A percentile compares a stretch with the other conserved stretches of the same genome.
These are phyloP conservation scores for Daldinia grandis DNA, from an alignment of 495 filamentous ascomycete genomes.

Conservation along the genomic window DNA sequence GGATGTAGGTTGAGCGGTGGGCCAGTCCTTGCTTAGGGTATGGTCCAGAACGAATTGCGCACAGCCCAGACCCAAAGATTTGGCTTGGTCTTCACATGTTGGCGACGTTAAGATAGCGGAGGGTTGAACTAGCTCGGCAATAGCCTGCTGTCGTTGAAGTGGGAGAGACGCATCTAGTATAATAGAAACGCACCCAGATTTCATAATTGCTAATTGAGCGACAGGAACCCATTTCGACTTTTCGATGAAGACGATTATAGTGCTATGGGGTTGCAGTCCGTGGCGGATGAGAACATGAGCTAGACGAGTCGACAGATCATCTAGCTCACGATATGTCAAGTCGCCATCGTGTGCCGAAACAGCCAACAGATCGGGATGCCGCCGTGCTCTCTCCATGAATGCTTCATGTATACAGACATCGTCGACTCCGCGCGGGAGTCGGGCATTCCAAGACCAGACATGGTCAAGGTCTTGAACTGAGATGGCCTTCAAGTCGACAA, in stretches of 20 bases:
- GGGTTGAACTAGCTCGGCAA: not conserved
- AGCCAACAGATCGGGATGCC: not conserved
- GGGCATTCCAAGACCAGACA: not conserved
- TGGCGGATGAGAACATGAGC: not conserved
- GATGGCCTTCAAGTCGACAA: not conserved
- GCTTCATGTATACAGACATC: not conserved
- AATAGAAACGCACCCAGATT: not conserved
- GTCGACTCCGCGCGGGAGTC: not conserved
- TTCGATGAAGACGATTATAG: not conserved
- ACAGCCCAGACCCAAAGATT: not conserved
- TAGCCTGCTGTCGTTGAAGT: not conserved
- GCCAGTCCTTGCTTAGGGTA: not conserved
- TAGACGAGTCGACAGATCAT: not conserved
- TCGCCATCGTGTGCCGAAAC: not conserved
- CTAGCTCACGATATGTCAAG: not conserved
- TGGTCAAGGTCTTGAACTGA: not conserved
- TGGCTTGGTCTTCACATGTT: not conserved
- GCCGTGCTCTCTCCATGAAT: not conserved
- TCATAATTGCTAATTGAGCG: not conserved
- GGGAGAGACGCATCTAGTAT: not conserved
- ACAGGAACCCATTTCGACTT: not conserved
- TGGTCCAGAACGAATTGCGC: not conserved
- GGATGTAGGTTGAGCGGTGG: not conserved
- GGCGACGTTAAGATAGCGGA: not conserved
- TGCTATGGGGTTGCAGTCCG: not conserved